Evolutionary conservation across 768 basidiomycete genomes (phyloP).

Genomic region (Kwoniella botswanensis): DNA sequence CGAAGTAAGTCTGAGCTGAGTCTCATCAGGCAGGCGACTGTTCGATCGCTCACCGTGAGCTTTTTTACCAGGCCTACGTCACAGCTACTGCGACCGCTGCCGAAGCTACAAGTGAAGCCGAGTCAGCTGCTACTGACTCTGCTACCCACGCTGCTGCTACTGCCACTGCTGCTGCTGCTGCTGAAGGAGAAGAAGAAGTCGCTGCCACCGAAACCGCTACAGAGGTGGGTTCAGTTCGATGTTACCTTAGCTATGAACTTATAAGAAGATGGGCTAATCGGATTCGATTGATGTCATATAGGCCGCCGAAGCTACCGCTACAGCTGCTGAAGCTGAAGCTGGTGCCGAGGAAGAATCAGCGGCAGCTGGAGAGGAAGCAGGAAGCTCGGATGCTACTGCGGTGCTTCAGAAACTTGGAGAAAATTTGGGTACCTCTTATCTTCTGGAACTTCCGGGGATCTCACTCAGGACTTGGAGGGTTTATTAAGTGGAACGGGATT

Average conservation of each 20-base stretch:
- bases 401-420: not conserved
- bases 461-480: not conserved
- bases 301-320: not conserved
- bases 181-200: not conserved
- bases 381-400: not conserved
- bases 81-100: too few relatives aligned
- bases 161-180: not conserved
- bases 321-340: slow-evolving; percentile 3
- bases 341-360: not conserved
- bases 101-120: not conserved
- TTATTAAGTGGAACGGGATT: not conserved
- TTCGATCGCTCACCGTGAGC: too few relatives aligned
- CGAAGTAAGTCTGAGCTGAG: too few relatives aligned
- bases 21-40: too few relatives aligned
- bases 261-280: too few relatives aligned
- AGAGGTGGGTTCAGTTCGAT: not conserved
- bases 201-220: not conserved
- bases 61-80: too few relatives aligned
- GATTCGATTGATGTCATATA: not conserved
- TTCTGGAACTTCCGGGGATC: not conserved
- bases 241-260: not conserved
- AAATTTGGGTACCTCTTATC: not conserved
- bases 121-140: not conserved
- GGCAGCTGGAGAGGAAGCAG: not conserved
- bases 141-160: not conserved